Percentiles rank a stretch among this genome's conserved stretches.
phyloP scores from a whole-genome alignment of 208 protist species.

The Zelonia costaricensis region DNA sequence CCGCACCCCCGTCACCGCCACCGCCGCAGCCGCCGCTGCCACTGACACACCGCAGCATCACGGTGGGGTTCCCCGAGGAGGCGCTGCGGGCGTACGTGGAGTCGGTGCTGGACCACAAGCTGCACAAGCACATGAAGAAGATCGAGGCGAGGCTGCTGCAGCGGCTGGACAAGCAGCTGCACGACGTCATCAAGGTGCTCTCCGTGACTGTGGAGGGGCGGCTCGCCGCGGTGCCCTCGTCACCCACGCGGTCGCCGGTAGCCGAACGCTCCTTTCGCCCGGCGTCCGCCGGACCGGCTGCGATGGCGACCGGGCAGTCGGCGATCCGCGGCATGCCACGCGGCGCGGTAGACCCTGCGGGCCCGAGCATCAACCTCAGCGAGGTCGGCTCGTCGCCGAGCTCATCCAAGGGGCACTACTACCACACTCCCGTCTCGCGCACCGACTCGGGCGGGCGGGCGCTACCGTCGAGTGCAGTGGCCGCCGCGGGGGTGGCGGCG shows the following conservation, averaged over 20 bases:
- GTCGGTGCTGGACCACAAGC: conserved; percentile 49
- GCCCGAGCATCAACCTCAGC: not conserved
- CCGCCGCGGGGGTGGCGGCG: not conserved
- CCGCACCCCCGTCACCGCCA: not conserved
- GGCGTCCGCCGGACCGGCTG: no score
- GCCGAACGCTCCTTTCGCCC: no score
- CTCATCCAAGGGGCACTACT: conserved; percentile 4
- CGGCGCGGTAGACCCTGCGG: not conserved
- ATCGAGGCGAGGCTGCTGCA: conserved; percentile 56
- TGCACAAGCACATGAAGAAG: conserved; percentile 62
- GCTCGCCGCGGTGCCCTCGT: conserved; percentile 18
- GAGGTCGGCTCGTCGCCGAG: not conserved
- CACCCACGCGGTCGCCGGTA: not conserved
- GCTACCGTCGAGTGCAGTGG: not conserved
- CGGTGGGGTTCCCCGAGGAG: conserved; percentile 79
- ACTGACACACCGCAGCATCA: conserved; percentile 62
- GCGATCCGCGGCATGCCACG: not conserved
- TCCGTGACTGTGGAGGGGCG: conserved; percentile 55
- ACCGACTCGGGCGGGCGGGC: not conserved
- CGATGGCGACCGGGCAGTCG: no score
- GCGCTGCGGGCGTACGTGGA: conserved; percentile 76
- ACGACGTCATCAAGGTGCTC: conserved; percentile 58
- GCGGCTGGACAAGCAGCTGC: conserved; percentile 72
- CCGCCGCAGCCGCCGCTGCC: not conserved
- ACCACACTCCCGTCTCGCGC: not conserved